phyloP scores from a whole-genome alignment of 441 rosid genomes.

The Erodium moschatum region DNA sequence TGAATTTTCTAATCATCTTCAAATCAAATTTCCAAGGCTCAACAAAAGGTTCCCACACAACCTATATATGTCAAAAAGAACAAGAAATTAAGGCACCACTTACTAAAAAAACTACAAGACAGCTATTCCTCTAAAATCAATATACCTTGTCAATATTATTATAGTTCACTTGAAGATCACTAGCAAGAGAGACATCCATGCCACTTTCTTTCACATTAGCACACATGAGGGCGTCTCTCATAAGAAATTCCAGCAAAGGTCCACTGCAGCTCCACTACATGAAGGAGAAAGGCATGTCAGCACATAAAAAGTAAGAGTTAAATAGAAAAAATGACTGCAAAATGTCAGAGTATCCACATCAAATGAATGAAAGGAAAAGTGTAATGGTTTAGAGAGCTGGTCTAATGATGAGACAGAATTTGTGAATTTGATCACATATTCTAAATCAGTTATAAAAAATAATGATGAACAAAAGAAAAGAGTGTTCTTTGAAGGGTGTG shows the following conservation, averaged over 20 bases:
- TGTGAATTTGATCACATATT: neutral
- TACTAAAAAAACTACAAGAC: constrained; percentile 16
- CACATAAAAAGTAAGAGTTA: neutral
- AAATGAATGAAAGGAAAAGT: constrained; percentile 3
- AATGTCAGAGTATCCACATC: neutral
- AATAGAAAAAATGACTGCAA: neutral
- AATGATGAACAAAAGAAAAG: neutral
- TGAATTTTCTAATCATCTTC: constrained; percentile 39
- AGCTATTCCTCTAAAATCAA: constrained; percentile 9
- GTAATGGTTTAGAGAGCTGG: neutral
- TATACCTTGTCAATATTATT: constrained; percentile 81
- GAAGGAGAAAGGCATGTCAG: constrained; percentile 23
- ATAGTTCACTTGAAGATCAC: constrained; percentile 76
- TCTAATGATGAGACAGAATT: neutral
- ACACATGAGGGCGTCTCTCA: constrained; percentile 41
- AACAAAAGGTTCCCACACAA: constrained; percentile 83
- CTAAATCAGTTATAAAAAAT: neutral
- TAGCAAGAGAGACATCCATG: constrained; percentile 40
- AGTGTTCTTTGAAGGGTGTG: neutral
- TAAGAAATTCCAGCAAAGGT: constrained; percentile 62
- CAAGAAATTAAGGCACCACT: constrained; percentile 20
- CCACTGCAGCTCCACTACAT: constrained; percentile 83
- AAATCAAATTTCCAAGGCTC: constrained; percentile 84
- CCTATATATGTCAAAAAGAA: constrained; percentile 36
- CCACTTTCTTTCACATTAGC: constrained; percentile 37